Base-by-base conservation (phyloP, 306 rosid species). In the Datisca glomerata region DNA sequence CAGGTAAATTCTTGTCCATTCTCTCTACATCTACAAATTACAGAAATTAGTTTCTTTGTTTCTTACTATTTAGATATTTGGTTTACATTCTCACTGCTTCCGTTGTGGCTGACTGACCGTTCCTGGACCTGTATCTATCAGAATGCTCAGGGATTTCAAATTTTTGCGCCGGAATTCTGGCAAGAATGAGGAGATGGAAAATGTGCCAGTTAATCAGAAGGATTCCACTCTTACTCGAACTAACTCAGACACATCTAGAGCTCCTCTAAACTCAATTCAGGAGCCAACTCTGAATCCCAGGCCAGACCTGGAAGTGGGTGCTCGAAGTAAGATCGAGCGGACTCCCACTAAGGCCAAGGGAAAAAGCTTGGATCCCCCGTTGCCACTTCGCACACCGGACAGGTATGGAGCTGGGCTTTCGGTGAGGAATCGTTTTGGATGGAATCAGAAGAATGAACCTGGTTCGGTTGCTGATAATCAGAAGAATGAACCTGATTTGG, bases 121-220 rank as follows among this genome's bases (percentile, higher is more conserved):
- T 47, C 11, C 20, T 27, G 10, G 17, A 21, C 46, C 43, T 42
- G 38, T 41, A 21, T 4, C 0, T 8, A 21, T 37, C 32, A 89
- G 95, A 62, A 89, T 89, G 97, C 55, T 79, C 56, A 74, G 80
- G 70, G 97, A 89, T 51, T 76, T 55, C 53, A 89, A 79, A 21
- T 59, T 68, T 41, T 40, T 84, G 14, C 83, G 91, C 23, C 79
- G 81, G 57, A 72, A 59, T 55, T 51, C 76, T 1, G 63, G 49
- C 12, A 79, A 75, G 67, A 47, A 40, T 13, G 97, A 80, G 27
- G 97, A 89, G 64, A 16, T 51, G 0, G 97, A 89, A 73, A 89
- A 89, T 51, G 58, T 77, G 12, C 75, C 75, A 0, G 58, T 56
- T 5, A 69, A 68, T 56, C 80, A 73, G 1, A 56, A 27, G 21